Conservation (phyloP, 2,329 filamentous ascomycete species). For the Neofusicoccum umdonicola region DNA sequence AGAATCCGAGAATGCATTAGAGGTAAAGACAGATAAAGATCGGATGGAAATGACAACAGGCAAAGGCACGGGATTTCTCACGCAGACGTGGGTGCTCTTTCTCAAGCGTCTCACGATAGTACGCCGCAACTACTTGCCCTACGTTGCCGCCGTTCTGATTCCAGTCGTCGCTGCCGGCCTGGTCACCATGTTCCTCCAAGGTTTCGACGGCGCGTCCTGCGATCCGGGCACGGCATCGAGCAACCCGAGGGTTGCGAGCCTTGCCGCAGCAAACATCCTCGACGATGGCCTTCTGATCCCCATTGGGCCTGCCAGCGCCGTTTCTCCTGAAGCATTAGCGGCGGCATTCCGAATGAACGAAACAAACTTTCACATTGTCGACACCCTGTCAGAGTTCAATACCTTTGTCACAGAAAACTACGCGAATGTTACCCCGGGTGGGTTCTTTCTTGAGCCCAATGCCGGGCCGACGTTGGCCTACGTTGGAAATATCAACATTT, state of each 20-base stretch:
- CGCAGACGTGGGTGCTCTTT: constrained; percentile 73
- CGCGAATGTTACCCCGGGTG: constrained; percentile 70
- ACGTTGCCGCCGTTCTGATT: constrained; percentile 70
- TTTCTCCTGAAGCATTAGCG: constrained; percentile 32
- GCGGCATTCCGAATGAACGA: constrained; percentile 26
- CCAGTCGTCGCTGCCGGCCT: constrained; percentile 78
- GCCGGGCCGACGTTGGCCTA: constrained; percentile 67
- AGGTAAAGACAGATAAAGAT: constrained; percentile 27
- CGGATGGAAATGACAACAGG: constrained; percentile 61
- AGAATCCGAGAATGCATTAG: constrained; percentile 31
- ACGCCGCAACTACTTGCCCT: constrained; percentile 74
- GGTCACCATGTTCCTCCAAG: constrained; percentile 71
- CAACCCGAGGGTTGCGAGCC: constrained; percentile 27
- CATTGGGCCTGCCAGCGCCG: constrained; percentile 36
- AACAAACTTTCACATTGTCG: constrained; percentile 51
- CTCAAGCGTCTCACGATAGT: constrained; percentile 75
- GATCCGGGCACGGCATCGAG: constrained; percentile 39
- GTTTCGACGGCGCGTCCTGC: constrained; percentile 51
- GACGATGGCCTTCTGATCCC: constrained; percentile 33
- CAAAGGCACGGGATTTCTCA: constrained; percentile 63
- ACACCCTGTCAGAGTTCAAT: constrained; percentile 68
- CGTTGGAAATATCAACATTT: constrained; percentile 62
- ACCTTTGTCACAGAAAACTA: constrained; percentile 62
- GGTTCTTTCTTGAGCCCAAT: constrained; percentile 70
- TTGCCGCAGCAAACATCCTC: constrained; percentile 22